Conservation (phyloP, 768 basidiomycete genomes). For the Tricholoma flavovirens region DNA sequence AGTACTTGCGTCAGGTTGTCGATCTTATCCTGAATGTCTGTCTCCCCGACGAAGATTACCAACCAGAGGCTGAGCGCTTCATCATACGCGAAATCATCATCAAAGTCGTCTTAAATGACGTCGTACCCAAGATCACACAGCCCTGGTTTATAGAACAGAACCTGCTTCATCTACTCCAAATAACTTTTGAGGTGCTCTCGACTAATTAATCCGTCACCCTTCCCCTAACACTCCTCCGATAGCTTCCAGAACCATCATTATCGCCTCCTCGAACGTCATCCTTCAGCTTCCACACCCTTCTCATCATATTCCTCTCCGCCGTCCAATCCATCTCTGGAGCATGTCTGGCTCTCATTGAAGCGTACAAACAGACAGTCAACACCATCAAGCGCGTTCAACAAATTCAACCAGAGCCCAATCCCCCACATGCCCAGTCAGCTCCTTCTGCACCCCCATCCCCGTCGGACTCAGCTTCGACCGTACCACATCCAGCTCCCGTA, state of each 20-base stretch:
- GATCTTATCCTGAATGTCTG: constrained; percentile 70
- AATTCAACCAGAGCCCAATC: constrained; percentile 14
- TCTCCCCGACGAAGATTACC: constrained; percentile 75
- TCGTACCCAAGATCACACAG: constrained; percentile 67
- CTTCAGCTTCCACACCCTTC: constrained; percentile 40
- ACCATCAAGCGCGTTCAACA: constrained; percentile 66
- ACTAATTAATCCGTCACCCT: constrained; percentile 1
- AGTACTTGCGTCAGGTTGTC: constrained; percentile 74
- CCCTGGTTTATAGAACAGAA: constrained; percentile 86
- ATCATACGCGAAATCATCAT: constrained; percentile 82
- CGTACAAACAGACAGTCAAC: constrained; percentile 57
- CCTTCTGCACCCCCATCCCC: constrained; percentile 7
- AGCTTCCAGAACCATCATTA: constrained; percentile 21
- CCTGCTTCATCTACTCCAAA: constrained; percentile 61
- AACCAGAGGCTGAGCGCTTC: constrained; percentile 70
- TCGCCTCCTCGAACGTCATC: constrained; percentile 21
- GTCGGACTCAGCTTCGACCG: constrained; percentile 21
- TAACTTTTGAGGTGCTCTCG: constrained; percentile 26
- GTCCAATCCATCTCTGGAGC: constrained; percentile 67
- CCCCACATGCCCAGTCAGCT: constrained; percentile 1
- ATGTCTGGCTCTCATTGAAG: constrained; percentile 61
- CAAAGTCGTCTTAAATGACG: constrained; percentile 64
- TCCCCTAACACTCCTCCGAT: constrained; percentile 2
- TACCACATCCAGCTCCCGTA: constrained; percentile 10
- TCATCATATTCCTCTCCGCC: constrained; percentile 68